phyloP scores from a whole-genome alignment of 1,284 basidiomycete species.

The Naganishia albida region DNA sequence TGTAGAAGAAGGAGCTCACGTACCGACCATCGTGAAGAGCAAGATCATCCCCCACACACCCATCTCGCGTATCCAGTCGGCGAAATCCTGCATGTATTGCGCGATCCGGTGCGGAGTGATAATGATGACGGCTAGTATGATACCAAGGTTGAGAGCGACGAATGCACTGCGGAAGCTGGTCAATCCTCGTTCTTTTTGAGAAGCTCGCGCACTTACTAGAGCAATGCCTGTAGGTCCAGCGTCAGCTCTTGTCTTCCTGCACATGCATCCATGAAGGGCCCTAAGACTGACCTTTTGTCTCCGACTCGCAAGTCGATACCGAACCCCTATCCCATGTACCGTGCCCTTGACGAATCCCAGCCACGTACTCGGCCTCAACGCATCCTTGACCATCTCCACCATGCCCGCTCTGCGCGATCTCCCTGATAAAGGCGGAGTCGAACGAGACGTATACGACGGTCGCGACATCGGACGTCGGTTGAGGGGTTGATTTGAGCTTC shows the following conservation, averaged over 20 bases:
- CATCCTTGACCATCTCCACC: not conserved
- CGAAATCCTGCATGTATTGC: constrained; percentile 47
- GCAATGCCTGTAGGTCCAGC: not conserved
- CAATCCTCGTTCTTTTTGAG: not conserved
- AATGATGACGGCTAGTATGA: constrained; percentile 42
- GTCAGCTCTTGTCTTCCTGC: not conserved
- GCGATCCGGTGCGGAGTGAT: constrained; percentile 49
- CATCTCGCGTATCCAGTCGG: constrained; percentile 41
- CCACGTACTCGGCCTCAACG: not conserved
- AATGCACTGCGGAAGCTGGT: constrained; percentile 22
- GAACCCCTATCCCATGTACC: not conserved
- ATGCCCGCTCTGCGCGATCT: not conserved
- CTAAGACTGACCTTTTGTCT: constrained; percentile 17
- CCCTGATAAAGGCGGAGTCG: not conserved
- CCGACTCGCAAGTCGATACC: constrained; percentile 17
- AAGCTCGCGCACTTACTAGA: not conserved
- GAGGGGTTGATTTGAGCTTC: not conserved
- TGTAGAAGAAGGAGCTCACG: no score
- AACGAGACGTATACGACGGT: not conserved
- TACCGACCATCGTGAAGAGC: constrained; percentile 43
- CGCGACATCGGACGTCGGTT: constrained; percentile 4
- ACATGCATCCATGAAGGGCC: not conserved
- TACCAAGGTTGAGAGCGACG: constrained; percentile 29
- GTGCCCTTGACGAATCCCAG: not conserved
- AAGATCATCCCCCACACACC: constrained; percentile 47